phyloP scores from a whole-genome alignment of 306 rosid genomes.

The Benincasa hispida region DNA sequence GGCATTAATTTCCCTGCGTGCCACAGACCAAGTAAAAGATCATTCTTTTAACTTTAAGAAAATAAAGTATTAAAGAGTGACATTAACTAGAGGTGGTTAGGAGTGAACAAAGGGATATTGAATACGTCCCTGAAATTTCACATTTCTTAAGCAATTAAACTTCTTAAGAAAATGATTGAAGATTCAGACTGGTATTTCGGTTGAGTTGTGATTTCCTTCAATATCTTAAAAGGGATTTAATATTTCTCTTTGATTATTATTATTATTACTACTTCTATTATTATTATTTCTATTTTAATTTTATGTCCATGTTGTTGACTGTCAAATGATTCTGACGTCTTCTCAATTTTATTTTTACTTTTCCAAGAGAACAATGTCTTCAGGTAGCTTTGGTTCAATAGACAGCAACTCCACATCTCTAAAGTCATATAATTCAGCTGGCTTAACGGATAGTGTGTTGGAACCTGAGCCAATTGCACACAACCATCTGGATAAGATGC shows the following conservation, averaged over 20 bases:
- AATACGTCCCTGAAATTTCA: not conserved
- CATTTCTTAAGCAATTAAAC: not conserved
- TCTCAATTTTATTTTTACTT: constrained; percentile 3
- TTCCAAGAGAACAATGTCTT: constrained; percentile 44
- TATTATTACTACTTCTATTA: not conserved
- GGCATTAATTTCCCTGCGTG: not conserved
- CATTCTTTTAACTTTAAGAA: not conserved
- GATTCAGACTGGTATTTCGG: not conserved
- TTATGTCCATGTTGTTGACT: constrained; percentile 6
- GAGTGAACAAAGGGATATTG: not conserved
- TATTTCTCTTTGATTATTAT: not conserved
- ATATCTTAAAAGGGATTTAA: not conserved
- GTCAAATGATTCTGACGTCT: constrained; percentile 11
- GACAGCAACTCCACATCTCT: constrained; percentile 35
- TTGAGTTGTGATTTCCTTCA: not conserved
- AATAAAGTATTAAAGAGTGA: not conserved
- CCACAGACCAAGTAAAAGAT: not conserved
- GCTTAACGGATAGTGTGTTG: constrained; percentile 29
- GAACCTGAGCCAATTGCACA: constrained; percentile 33
- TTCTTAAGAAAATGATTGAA: not conserved
- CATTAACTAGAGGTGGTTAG: not conserved
- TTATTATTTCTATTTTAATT: not conserved
- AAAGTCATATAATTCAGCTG: constrained; percentile 36
- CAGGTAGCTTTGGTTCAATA: constrained; percentile 37
- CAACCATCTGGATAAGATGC: constrained; percentile 22